These are phyloP conservation scores for Hippophae gyantsensis DNA, from an alignment of 306 rosid genomes.

Conservation along the genomic window DNA sequence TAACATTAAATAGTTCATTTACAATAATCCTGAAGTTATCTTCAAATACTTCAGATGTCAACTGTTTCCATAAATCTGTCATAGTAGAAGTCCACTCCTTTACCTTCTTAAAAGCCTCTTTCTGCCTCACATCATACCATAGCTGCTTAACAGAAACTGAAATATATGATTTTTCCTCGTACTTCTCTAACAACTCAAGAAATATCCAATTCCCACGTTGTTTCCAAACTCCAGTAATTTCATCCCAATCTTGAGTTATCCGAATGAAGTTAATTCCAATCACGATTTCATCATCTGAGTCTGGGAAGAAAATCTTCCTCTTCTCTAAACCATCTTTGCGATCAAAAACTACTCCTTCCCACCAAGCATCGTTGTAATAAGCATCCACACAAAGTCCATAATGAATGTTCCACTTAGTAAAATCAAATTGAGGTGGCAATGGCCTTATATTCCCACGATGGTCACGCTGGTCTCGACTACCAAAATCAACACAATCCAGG, in stretches of 20 bases:
- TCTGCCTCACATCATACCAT: conserved; percentile 62
- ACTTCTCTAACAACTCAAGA: conserved; percentile 62
- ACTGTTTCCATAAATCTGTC: conserved; percentile 46
- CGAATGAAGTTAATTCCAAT: conserved; percentile 30
- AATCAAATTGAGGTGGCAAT: conserved; percentile 30
- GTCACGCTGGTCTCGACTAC: conserved; percentile 2
- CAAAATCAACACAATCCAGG: conserved; percentile 32
- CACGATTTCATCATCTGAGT: conserved; percentile 66
- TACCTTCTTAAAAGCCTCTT: conserved; percentile 30
- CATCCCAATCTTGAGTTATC: conserved; percentile 72
- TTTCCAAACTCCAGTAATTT: conserved; percentile 44
- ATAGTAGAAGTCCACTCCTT: conserved; percentile 55
- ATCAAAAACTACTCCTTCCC: conserved; percentile 93
- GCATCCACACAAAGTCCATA: conserved; percentile 82
- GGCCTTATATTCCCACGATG: conserved; percentile 59
- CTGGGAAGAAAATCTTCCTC: conserved; percentile 66
- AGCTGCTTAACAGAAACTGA: conserved; percentile 63
- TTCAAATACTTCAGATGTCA: conserved; percentile 42
- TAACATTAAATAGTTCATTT: conserved; percentile 22
- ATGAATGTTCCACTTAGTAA: conserved; percentile 22
- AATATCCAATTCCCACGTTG: conserved; percentile 60
- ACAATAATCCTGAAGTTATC: conserved; percentile 30
- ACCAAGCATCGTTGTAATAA: conserved; percentile 63
- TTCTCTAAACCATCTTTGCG: conserved; percentile 40
- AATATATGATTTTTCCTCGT: conserved; percentile 26